Conservation (phyloP, 1,284 basidiomycete species). For the Ganoderma multipileum region DNA sequence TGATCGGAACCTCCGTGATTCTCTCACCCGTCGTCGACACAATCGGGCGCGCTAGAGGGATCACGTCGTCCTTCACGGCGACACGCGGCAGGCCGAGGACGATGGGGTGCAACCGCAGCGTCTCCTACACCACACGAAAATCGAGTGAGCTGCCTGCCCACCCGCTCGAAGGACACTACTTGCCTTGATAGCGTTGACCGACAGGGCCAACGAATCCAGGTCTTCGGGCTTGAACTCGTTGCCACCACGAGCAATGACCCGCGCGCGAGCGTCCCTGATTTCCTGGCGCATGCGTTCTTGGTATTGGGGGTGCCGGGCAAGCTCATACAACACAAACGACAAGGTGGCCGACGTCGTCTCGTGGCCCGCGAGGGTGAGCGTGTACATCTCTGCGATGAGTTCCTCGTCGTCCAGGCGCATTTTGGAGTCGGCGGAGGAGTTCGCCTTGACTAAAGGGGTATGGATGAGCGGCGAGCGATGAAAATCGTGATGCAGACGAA, state of each 20-base stretch:
- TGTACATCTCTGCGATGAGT: constrained; percentile 56
- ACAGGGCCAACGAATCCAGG: constrained; percentile 38
- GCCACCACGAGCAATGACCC: constrained; percentile 33
- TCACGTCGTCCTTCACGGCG: constrained; percentile 43
- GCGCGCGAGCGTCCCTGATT: constrained; percentile 32
- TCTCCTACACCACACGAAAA: constrained; percentile 39
- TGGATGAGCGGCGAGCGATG: too few relatives aligned
- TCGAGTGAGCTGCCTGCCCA: too few relatives aligned
- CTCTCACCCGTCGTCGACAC: constrained; percentile 39
- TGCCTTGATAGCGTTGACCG: constrained; percentile 28
- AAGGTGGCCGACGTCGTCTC: constrained; percentile 34
- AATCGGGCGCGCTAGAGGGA: constrained; percentile 49
- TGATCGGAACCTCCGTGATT: constrained; percentile 43
- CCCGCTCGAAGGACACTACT: background rate
- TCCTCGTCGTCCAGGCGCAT: constrained; percentile 54
- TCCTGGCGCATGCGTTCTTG: constrained; percentile 39
- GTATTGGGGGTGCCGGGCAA: constrained; percentile 37
- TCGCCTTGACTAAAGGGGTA: constrained; percentile 54
- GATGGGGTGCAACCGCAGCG: constrained; percentile 47
- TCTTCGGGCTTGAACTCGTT: constrained; percentile 38
- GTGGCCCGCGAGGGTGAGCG: constrained; percentile 40
- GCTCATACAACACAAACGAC: constrained; percentile 40
- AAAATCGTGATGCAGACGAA: background rate
- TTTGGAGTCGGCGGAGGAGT: constrained; percentile 51
- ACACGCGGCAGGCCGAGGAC: constrained; percentile 39